Conservation (phyloP, 352 stramenopile genomes). For the Phytophthora idaei region DNA sequence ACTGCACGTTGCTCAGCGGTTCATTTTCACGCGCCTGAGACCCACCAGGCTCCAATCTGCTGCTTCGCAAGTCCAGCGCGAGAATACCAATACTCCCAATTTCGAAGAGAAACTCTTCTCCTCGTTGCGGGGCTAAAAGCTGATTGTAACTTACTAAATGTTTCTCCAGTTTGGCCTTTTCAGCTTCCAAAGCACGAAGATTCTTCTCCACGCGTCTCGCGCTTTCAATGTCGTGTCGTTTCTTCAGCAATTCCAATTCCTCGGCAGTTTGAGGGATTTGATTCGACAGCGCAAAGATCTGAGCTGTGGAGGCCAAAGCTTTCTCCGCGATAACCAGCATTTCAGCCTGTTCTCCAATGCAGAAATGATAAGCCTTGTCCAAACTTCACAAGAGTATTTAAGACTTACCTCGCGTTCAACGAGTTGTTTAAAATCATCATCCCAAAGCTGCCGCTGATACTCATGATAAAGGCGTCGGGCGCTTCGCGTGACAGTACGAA, state of each 20-base stretch:
- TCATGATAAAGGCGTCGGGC: constrained; percentile 71
- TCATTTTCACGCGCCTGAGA: constrained; percentile 63
- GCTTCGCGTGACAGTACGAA: constrained; percentile 66
- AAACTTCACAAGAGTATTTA: not conserved
- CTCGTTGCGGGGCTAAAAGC: constrained; percentile 56
- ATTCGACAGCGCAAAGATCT: constrained; percentile 45
- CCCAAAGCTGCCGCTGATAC: constrained; percentile 83
- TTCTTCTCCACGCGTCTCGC: constrained; percentile 64
- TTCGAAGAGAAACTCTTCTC: constrained; percentile 61
- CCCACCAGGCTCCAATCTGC: constrained; percentile 57
- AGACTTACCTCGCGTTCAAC: constrained; percentile 36
- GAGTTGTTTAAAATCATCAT: constrained; percentile 61
- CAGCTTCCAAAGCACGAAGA: constrained; percentile 51
- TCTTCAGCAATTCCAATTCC: constrained; percentile 66
- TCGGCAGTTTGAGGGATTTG: constrained; percentile 47
- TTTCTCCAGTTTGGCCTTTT: constrained; percentile 57
- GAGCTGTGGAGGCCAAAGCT: constrained; percentile 52
- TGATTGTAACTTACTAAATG: constrained; percentile 70
- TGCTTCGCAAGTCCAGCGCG: constrained; percentile 68
- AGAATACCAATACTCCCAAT: constrained; percentile 56
- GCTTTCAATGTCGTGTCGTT: constrained; percentile 66
- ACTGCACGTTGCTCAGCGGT: constrained; percentile 61
- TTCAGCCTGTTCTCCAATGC: constrained; percentile 21
- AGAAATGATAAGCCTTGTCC: not conserved
- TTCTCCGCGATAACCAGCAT: constrained; percentile 47